Evolutionary conservation across 352 stramenopile genomes (phyloP).

Genomic region (Nothophytophthora sp.): DNA sequence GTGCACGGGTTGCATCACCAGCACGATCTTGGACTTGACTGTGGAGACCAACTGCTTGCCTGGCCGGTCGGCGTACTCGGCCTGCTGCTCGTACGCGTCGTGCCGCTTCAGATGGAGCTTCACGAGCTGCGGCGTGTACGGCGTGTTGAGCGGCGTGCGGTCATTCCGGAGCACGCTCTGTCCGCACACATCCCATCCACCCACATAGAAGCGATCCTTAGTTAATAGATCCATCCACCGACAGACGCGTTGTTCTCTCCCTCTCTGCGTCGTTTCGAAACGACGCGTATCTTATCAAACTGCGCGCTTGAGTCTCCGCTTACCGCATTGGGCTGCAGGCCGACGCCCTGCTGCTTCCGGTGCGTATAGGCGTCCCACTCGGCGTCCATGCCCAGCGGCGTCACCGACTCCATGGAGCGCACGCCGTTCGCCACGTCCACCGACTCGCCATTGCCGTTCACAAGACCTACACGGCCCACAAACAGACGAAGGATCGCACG

Average conservation of each 20-base stretch:
- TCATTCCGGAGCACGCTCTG: constrained; percentile 71
- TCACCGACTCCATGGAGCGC: constrained; percentile 29
- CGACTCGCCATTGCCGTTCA: constrained; percentile 20
- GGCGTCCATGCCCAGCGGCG: constrained; percentile 31
- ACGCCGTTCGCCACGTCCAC: constrained; percentile 17
- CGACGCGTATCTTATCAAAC: not conserved
- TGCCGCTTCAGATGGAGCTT: constrained; percentile 74
- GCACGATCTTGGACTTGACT: constrained; percentile 43
- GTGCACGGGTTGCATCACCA: constrained; percentile 41
- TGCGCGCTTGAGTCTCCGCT: not conserved
- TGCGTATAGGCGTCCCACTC: constrained; percentile 63
- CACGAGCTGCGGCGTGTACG: constrained; percentile 85
- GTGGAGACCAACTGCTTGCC: constrained; percentile 39
- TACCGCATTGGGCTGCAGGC: constrained; percentile 49
- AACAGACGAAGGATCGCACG: not conserved
- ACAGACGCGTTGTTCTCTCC: constrained; percentile 2
- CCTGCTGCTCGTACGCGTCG: constrained; percentile 50
- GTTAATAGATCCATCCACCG: not conserved
- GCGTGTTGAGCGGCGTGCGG: constrained; percentile 79
- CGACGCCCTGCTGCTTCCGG: constrained; percentile 48
- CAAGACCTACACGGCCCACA: constrained; percentile 3
- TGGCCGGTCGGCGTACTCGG: constrained; percentile 25
- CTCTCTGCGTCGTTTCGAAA: not conserved
- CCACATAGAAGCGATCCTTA: no score
- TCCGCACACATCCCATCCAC: constrained; percentile 1